A percentile compares a stretch with the other conserved stretches of the same genome.
Evolutionary conservation across 371 early-diverging fungal genomes (phyloP).

Genomic region (Mucor plumbeus): DNA sequence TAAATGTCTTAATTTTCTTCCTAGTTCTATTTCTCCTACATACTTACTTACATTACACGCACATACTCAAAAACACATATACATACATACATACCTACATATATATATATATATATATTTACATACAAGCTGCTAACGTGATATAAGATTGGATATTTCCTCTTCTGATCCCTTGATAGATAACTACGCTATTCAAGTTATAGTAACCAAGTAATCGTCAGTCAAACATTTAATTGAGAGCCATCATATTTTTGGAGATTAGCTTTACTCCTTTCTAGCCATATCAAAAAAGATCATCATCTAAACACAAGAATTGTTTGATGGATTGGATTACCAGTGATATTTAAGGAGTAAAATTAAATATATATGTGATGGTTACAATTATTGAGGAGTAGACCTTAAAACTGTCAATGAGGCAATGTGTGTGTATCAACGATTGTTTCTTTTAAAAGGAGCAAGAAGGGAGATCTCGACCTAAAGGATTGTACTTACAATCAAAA

Average conservation of each 20-base stretch:
- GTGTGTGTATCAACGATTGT: too few relatives aligned
- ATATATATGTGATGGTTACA: background rate
- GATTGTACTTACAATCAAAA: background rate
- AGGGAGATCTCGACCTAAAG: background rate
- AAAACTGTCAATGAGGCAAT: background rate
- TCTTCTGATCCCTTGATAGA: background rate
- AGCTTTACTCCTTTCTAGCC: too few relatives aligned
- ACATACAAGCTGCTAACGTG: background rate
- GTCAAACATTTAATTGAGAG: background rate
- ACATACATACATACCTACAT: background rate
- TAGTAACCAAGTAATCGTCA: background rate
- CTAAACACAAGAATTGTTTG: too few relatives aligned
- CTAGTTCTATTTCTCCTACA: background rate
- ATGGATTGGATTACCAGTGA: background rate
- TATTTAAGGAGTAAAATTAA: background rate
- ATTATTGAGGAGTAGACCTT: conserved; percentile 3
- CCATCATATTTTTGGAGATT: too few relatives aligned
- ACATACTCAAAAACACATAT: background rate
- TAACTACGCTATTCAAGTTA: background rate
- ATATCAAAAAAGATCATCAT: too few relatives aligned
- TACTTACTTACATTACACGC: background rate
- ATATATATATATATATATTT: too few relatives aligned
- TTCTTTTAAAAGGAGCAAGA: background rate
- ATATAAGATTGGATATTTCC: background rate
- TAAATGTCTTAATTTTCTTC: background rate